Evolutionary conservation across 345 rosid species (phyloP).

Genomic region (Rhodamnia rubescens): DNA sequence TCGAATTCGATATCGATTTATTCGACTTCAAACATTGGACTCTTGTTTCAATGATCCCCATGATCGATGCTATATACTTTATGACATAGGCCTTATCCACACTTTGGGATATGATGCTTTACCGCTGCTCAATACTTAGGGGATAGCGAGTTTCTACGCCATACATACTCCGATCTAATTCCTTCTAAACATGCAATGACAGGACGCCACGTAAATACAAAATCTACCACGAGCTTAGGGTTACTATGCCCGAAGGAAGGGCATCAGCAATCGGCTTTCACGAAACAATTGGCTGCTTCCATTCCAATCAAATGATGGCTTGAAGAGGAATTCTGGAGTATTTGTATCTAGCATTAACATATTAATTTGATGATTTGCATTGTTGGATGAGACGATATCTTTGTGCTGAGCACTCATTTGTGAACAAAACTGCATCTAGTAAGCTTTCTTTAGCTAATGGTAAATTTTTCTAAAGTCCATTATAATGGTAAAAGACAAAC

Average conservation of each 20-base stretch:
- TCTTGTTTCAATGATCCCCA: too few species aligned
- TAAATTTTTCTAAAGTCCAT: too few species aligned
- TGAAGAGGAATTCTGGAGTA: neutral
- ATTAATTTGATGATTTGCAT: neutral
- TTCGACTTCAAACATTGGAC: too few species aligned
- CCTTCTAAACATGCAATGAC: neutral
- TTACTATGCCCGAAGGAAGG: neutral
- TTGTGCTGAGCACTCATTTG: neutral
- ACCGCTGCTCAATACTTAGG: too few species aligned
- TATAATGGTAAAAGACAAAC: neutral
- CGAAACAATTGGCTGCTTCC: neutral
- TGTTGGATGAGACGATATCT: neutral
- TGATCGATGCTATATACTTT: too few species aligned
- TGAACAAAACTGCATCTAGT: neutral
- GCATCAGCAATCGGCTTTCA: neutral
- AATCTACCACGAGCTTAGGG: neutral
- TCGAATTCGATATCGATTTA: too few species aligned
- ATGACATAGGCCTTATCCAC: too few species aligned
- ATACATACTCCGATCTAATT: neutral
- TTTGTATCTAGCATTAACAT: neutral
- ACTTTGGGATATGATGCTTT: too few species aligned
- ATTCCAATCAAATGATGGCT: neutral
- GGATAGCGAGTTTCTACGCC: neutral
- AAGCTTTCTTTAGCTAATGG: too few species aligned
- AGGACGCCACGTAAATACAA: neutral